Base-by-base conservation (phyloP, 2,329 filamentous ascomycete species). In the Falciphora oryzae region DNA sequence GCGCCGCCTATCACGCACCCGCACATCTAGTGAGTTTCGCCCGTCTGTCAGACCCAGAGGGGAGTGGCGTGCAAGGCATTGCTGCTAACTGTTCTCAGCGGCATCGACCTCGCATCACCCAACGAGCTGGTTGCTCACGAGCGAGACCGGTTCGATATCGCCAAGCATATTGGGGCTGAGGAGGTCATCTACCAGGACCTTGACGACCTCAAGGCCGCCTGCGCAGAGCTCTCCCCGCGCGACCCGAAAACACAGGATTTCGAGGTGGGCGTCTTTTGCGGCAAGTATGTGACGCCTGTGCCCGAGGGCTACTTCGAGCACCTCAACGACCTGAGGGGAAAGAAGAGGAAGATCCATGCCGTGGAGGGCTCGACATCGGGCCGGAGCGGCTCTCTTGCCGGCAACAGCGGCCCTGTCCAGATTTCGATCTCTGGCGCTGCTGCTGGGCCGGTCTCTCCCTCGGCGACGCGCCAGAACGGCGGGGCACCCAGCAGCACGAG, bases 211-310 rank as follows among this genome's bases (percentile, higher is more conserved):
- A 89, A 90, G 72, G 86, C 83, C 35, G 87, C 93, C 0, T 97
- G 93, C 72, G 83, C 87, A 1, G 88, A 92, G 69, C 84, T 91
- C 4, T 88, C 86, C 66, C 83, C 87, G 62, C 78, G 83, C 64
- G 77, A 84, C 66, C 78, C 80, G 44, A 74, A 76, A 50, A 73
- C 85, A 70, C 81, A 81, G 11, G 81, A 89, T 64, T 97, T 97
- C 69, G 94, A 98, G 74, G 88, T 96, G 2, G 93, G 94, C 64
- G 93, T 97, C 11, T 97, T 98, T 79, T 92, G 88, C 72, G 94
- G 94, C 59, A 86, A 88, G 68, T 97, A 97, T 76, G 83, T 91
- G 67, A 97, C 94, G 0, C 86, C 87, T 0, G 90, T 97, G 1
- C 85, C 89, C 1, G 83, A 88, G 8, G 88, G 85, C 53, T 97